Evolutionary conservation across 306 rosid species (phyloP).

Genomic region (Cicer chorassanicum): DNA sequence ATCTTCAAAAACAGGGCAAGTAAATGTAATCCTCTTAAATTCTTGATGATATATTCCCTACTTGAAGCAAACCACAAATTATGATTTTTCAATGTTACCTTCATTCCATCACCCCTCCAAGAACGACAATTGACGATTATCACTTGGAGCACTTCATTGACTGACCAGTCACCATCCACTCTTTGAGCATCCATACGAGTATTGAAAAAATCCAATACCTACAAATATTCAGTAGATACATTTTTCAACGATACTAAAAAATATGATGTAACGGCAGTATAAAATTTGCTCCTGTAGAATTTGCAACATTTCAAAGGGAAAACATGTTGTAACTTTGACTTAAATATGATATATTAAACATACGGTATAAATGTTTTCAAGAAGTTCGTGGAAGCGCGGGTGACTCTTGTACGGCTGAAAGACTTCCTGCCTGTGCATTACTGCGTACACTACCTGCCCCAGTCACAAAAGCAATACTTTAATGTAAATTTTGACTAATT

Average conservation of each 20-base stretch:
- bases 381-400: conserved; percentile 91
- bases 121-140: conserved; percentile 87
- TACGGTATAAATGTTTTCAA: conserved; percentile 93
- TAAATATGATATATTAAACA: conserved; percentile 32
- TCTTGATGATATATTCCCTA: conserved; percentile 35
- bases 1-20: conserved; percentile 26
- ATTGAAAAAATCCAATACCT: conserved; percentile 97
- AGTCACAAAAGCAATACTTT: conserved; percentile 34
- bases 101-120: conserved; percentile 99
- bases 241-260: conserved; percentile 30
- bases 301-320: conserved; percentile 30
- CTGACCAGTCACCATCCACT: conserved; percentile 90
- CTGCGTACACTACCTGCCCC: conserved; percentile 88
- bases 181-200: conserved; percentile 95
- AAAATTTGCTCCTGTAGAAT: conserved; percentile 33
- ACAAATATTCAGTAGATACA: conserved; percentile 40
- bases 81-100: conserved; percentile 58
- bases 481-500: conserved; percentile 21
- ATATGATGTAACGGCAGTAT: conserved; percentile 18
- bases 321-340: conserved; percentile 14
- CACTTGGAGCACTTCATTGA: conserved; percentile 86
- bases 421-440: conserved; percentile 98
- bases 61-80: conserved; percentile 27
- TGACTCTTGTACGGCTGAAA: conserved; percentile 96
- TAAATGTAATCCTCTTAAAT: conserved; percentile 19